Evolutionary conservation across 2,329 filamentous ascomycete species (phyloP).

Genomic region (Microcyclospora tardicrescens): DNA sequence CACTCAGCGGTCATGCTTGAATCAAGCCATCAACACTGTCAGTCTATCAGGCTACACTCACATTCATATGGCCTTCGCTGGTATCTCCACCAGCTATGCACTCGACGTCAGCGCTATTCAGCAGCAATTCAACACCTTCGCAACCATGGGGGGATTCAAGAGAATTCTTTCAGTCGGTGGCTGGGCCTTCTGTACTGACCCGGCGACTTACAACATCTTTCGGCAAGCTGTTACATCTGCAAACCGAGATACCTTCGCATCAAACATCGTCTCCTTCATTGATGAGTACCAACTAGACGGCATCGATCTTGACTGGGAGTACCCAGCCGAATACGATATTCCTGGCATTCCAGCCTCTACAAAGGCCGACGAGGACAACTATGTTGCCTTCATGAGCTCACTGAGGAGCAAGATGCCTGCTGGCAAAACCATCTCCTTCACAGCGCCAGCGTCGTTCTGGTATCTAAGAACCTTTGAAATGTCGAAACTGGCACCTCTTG

Average conservation of each 20-base stretch:
- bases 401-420: slow-evolving; percentile 1
- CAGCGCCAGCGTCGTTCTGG: slow-evolving; percentile 17
- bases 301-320: slow-evolving; percentile 38
- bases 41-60: slow-evolving; percentile 5
- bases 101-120: slow-evolving; percentile 6
- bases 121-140: slow-evolving; percentile 25
- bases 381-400: neutral
- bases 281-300: slow-evolving; percentile 18
- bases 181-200: slow-evolving; percentile 30
- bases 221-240: slow-evolving; percentile 22
- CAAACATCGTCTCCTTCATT: slow-evolving; percentile 16
- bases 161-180: slow-evolving; percentile 32
- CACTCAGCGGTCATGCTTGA: slow-evolving; percentile 20
- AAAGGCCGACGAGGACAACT: neutral
- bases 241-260: slow-evolving; percentile 25
- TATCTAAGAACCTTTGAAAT: slow-evolving; percentile 16
- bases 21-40: slow-evolving; percentile 14
- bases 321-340: slow-evolving; percentile 16
- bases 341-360: slow-evolving; percentile 11
- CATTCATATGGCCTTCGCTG: slow-evolving; percentile 26
- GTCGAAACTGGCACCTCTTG: slow-evolving; percentile 6
- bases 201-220: slow-evolving; percentile 27
- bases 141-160: slow-evolving; percentile 19
- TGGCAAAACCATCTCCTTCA: slow-evolving; percentile 11
- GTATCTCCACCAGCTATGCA: slow-evolving; percentile 21